Base-by-base conservation (phyloP, 2,329 filamentous ascomycete genomes). In the Penicillium sp. region DNA sequence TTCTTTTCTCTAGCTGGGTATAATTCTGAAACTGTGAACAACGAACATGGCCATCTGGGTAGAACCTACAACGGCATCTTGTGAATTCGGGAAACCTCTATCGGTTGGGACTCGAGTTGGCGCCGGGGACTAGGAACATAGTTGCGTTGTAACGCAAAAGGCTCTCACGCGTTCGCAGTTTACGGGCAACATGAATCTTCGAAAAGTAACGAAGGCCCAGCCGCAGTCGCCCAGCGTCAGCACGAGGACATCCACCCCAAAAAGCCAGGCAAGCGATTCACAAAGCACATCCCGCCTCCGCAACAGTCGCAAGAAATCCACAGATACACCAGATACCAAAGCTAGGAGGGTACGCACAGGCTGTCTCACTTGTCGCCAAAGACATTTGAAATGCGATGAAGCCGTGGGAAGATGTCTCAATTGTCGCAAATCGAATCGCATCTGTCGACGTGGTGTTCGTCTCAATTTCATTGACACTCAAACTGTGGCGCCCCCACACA, bases 301-400 rank as follows among this genome's bases (percentile, higher is more conserved):
- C 41, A 15, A 32, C 13, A 39, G 38, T 32, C 66, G 63, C 46
- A 67, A 65, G 31, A 68, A 65, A 34, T 53, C 60, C 23, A 59
- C 57, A 3, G 59, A 68, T 15, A 51, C 58, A 4, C 52, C 60
- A n/a, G 59, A 65, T 18, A 67, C 62, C 6, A 93, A 92, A 72
- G 86, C 90, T n/a, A 93, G 88, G 75, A 82, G 92, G 60, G 91
- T 95, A 18, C 86, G 93, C 45, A 97, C 92, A 3, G 92, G 92
- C 37, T 97, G 92, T 71, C 77, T 96, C 61, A 97, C 92, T 3
- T 97, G 92, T 73, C 82, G 92, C 63, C 89, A 96, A 72, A 81
- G 91, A 45, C 92, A 96, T 77, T 78, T 96, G 49, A 96, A 96
- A 73, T 96, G 92, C 72, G 92, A 96, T 68, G 91, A 96, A 72